Percentiles rank a stretch among this genome's conserved stretches.
Evolutionary conservation across 2,329 filamentous ascomycete genomes (phyloP).

Genomic region (Fusarium humuli): DNA sequence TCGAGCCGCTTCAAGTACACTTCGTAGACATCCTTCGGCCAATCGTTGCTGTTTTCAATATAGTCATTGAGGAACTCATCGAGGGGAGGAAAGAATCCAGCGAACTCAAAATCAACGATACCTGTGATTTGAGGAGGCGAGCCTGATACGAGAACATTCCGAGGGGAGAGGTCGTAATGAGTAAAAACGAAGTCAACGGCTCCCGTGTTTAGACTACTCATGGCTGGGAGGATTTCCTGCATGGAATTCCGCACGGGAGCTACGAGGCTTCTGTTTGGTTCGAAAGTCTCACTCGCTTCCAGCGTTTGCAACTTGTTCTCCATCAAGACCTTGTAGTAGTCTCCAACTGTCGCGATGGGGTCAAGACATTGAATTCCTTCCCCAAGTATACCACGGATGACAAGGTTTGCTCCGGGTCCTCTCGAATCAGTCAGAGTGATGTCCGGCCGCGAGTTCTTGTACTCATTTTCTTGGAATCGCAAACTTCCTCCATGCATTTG

Average conservation of each 20-base stretch:
- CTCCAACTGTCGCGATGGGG: background rate
- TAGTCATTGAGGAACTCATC: constrained; percentile 21
- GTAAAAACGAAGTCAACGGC: constrained; percentile 4
- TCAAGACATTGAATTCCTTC: fast-evolving
- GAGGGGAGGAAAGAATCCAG: constrained; percentile 6
- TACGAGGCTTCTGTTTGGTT: background rate
- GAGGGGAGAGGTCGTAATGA: constrained; percentile 12
- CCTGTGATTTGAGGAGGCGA: constrained; percentile 4
- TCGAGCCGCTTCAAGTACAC: background rate
- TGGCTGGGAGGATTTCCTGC: fast-evolving
- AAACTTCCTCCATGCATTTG: constrained; percentile 6
- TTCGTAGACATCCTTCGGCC: background rate
- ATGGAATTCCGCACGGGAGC: background rate
- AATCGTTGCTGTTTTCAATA: constrained; percentile 1
- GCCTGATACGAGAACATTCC: constrained; percentile 13
- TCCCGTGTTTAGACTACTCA: background rate
- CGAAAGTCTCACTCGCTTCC: background rate
- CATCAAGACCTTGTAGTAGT: background rate
- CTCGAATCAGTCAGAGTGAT: fast-evolving
- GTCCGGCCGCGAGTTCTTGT: background rate
- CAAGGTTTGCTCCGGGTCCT: fast-evolving
- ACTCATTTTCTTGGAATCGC: background rate
- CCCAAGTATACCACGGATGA: background rate
- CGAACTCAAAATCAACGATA: constrained; percentile 23
- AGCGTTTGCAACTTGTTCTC: background rate